A percentile compares a stretch with the other conserved stretches of the same genome.
phyloP scores from a whole-genome alignment of 441 rosid genomes.

The Caryocar brasiliense region DNA sequence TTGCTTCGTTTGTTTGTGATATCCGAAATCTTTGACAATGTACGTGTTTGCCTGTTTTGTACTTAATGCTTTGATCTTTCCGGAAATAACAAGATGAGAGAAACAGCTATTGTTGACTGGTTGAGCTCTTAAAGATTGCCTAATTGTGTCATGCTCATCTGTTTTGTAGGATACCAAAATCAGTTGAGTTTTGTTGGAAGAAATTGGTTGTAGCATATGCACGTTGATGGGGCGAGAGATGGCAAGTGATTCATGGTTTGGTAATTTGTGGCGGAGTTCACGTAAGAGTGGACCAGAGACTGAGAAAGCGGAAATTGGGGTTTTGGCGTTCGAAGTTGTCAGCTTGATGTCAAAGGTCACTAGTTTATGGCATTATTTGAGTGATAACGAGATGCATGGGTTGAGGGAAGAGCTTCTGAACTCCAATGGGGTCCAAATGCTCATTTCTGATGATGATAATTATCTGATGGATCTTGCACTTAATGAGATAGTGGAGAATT shows the following conservation, averaged over 20 bases:
- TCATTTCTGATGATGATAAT: constrained; percentile 38
- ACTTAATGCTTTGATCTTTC: too few relatives aligned
- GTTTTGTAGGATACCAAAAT: constrained; percentile 8
- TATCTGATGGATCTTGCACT: constrained; percentile 49
- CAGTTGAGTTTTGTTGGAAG: constrained; percentile 1
- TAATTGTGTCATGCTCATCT: too few relatives aligned
- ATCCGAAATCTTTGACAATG: too few relatives aligned
- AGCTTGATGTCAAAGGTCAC: constrained; percentile 45
- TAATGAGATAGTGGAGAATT: constrained; percentile 43
- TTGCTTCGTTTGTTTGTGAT: too few relatives aligned
- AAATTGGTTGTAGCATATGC: background rate
- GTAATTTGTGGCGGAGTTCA: constrained; percentile 29
- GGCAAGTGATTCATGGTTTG: constrained; percentile 44
- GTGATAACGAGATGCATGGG: constrained; percentile 31
- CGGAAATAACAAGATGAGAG: too few relatives aligned
- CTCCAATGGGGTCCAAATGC: constrained; percentile 36
- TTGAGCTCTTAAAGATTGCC: too few relatives aligned
- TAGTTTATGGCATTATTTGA: constrained; percentile 42
- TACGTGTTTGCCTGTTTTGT: too few relatives aligned
- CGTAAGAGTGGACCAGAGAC: constrained; percentile 26
- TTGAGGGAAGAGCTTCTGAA: constrained; percentile 36
- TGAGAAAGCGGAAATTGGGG: constrained; percentile 35
- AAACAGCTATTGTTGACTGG: too few relatives aligned
- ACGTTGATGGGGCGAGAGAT: constrained; percentile 27
- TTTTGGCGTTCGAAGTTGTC: constrained; percentile 50